These are phyloP conservation scores for Emericellopsis atlantica DNA, from an alignment of 2,329 filamentous ascomycete genomes.

Conservation along the genomic window DNA sequence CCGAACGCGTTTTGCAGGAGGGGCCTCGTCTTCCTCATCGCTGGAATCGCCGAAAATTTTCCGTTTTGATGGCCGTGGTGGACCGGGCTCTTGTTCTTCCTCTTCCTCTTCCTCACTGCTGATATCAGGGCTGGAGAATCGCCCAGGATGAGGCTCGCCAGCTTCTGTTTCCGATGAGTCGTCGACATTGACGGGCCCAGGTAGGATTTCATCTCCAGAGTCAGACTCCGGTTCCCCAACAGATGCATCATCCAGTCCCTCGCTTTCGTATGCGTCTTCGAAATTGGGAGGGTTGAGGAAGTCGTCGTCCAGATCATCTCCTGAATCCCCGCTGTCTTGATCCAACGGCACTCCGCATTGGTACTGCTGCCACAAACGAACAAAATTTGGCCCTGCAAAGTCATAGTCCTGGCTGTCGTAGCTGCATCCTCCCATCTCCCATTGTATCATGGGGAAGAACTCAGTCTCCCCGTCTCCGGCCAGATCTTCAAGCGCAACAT, in stretches of 20 bases:
- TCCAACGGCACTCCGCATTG: background rate
- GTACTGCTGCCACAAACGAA: background rate
- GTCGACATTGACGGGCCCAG: background rate
- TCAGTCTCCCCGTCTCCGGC: no score
- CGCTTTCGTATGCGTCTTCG: slow-evolving; percentile 5
- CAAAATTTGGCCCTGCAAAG: background rate
- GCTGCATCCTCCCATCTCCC: no score
- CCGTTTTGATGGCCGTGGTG: slow-evolving; percentile 1
- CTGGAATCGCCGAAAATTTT: slow-evolving; percentile 4
- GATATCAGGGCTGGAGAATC: slow-evolving; percentile 1
- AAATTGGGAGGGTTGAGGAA: no score
- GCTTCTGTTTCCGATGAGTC: background rate
- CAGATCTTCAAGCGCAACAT: no score
- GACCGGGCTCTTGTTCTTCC: background rate
- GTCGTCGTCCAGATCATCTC: slow-evolving; percentile 1
- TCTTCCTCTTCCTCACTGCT: slow-evolving; percentile 1
- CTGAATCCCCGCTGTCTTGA: background rate
- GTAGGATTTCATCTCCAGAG: background rate
- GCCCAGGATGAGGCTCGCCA: background rate
- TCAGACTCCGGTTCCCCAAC: slow-evolving; percentile 1
- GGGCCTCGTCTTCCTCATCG: slow-evolving; percentile 2
- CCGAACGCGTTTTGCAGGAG: background rate
- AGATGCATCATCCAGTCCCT: slow-evolving; percentile 5
- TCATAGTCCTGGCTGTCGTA: background rate
- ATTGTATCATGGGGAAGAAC: no score